These are phyloP conservation scores for Uncinocarpus reesii DNA, from an alignment of 2,329 filamentous ascomycete species.

Conservation along the genomic window DNA sequence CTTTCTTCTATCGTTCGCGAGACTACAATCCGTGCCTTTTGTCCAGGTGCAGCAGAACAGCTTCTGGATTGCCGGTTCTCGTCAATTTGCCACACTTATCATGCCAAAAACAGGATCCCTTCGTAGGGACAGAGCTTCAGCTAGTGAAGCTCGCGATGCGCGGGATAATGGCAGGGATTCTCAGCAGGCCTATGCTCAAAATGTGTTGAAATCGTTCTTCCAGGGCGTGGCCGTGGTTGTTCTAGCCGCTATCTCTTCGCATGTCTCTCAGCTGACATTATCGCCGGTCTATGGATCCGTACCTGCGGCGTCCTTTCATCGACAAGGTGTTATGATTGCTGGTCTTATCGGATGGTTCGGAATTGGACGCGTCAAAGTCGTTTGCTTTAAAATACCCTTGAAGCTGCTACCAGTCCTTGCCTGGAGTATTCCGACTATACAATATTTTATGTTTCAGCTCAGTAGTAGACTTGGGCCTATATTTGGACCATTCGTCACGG, in stretches of 20 bases:
- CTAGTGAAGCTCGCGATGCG: no score
- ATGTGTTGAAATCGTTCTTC: neutral
- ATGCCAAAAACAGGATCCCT: neutral
- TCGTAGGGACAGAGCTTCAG: neutral
- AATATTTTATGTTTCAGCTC: slow-evolving; percentile 58
- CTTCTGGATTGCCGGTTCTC: no score
- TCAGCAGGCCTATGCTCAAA: neutral
- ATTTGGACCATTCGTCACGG: slow-evolving; percentile 65
- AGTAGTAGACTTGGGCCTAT: slow-evolving; percentile 57
- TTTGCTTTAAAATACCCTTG: slow-evolving; percentile 39
- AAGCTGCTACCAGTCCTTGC: slow-evolving; percentile 61
- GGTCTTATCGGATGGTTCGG: slow-evolving; percentile 63
- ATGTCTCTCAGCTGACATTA: slow-evolving; percentile 53
- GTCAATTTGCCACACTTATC: neutral
- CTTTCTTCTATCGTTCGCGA: no score
- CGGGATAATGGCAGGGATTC: no score
- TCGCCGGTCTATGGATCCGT: slow-evolving; percentile 84
- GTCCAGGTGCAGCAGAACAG: no score
- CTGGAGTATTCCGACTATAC: slow-evolving; percentile 61
- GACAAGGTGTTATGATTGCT: slow-evolving; percentile 53
- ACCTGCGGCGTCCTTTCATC: slow-evolving; percentile 63
- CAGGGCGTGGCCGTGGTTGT: slow-evolving; percentile 1
- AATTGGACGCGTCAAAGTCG: slow-evolving; percentile 46
- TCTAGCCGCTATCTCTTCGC: slow-evolving; percentile 25
- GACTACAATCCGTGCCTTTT: no score